Base-by-base conservation (phyloP, 1,139 yeast species). In the Schizosaccharomyces versatilis region DNA sequence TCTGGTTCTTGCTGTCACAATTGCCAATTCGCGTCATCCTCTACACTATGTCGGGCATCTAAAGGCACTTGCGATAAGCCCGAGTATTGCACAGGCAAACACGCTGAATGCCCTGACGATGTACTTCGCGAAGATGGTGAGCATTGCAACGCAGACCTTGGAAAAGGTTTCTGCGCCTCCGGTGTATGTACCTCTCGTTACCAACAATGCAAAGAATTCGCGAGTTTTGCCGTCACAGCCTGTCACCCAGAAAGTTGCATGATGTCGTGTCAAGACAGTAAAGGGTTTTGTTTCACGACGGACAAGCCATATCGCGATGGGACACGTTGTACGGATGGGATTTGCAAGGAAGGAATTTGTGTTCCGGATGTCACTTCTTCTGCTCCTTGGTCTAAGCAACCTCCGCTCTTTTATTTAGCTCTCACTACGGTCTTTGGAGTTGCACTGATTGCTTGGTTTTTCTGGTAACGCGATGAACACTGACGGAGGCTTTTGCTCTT, bases 141-240 rank as follows among this genome's bases (percentile, higher is more conserved):
- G 36, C 41, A 57, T 39, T 69, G 72, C 54, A 56, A 58, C 14
- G 55, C 57, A 5, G 62, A 59, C 10, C 60, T 66, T 44, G 14
- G 38, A n/a, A 15, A 8, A 6, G 49, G 49, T n/a, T 55, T 60
- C 32, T 69, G 72, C 57, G 67, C 67, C 17, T 64, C 69, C 7
- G 72, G 72, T 14, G 68, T 64, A 51, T 69, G 72, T 57, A 67
- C 71, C 2, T 66, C 69, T 32, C 62, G 72, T 15, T 67, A 68
- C 55, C 59, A 62, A 55, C 54, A 66, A 64, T 55, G 64, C 62
- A 38, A 62, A 64, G 41, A 55, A 38, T 38, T 49, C 12, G 38
- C 42, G 10, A 49, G 38, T 17, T 44, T 44, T 44, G 32, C 38
- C 49, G 9, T 19, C 15, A 19, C 38, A 5, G 36, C 49, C 9